A percentile compares a stretch with the other conserved stretches of the same genome.
These are phyloP conservation scores for Penicillium nucicola DNA, from an alignment of 495 filamentous ascomycete genomes.

Conservation along the genomic window DNA sequence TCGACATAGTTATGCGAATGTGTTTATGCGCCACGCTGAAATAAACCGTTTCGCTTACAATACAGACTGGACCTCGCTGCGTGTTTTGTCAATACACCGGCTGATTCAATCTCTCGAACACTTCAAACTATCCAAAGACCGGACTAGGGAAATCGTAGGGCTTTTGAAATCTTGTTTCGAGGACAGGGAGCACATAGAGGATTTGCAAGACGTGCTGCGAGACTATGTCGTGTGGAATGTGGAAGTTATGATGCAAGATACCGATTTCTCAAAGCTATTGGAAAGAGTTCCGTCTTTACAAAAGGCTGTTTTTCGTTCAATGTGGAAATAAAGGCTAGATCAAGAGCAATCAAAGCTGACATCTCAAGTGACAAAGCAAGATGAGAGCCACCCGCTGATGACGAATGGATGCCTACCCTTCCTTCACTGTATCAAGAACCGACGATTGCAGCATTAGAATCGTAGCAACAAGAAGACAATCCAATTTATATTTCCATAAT, in stretches of 20 bases:
- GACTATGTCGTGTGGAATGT: conserved; percentile 2
- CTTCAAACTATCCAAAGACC: conserved; percentile 24
- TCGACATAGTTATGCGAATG: conserved; percentile 22
- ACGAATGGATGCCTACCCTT: too few relatives aligned
- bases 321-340: conserved; percentile 10
- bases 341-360: too few relatives aligned
- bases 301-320: conserved; percentile 4
- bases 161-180: conserved; percentile 31
- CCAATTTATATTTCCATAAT: too few relatives aligned
- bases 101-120: conserved; percentile 25
- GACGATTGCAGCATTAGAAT: too few relatives aligned
- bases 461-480: too few relatives aligned
- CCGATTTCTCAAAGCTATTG: not conserved
- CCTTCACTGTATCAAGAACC: too few relatives aligned
- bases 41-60: conserved; percentile 27
- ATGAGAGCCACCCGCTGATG: too few relatives aligned
- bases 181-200: conserved; percentile 21
- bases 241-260: not conserved
- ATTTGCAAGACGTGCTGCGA: conserved; percentile 16
- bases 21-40: conserved; percentile 29
- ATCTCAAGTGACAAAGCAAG: too few relatives aligned
- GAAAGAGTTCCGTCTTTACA: not conserved
- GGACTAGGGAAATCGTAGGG: conserved; percentile 26
- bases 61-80: conserved; percentile 22
- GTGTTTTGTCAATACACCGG: conserved; percentile 24